Evolutionary conservation across 208 protist species (phyloP), one percentile per base, ranked within the genome.

Genomic region (Strigomonas culicis): DNA sequence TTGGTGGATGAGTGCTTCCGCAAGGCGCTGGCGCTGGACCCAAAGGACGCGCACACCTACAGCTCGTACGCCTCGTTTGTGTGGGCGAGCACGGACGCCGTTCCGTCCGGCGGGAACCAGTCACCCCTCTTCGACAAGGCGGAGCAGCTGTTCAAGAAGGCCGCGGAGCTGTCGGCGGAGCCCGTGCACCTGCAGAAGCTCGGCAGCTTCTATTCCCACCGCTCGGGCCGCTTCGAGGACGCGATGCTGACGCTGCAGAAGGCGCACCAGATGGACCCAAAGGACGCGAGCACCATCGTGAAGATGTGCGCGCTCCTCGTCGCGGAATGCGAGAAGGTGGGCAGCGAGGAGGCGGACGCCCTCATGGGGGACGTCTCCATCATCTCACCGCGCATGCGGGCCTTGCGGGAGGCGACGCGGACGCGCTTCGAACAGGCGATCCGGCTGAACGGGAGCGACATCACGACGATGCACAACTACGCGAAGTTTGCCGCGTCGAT

Each of bases 231-330:
- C 21, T 58, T 58, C 15, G 52, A 58, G 15, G 21, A 17, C 27
- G 52, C 52, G 28, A 21, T 58, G 52, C 11, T 21, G 15, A 34
- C 25, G 24, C 28, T 58, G n/a, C 27, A 28, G n/a, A 21, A 30
- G 52, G 52, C 52, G 25, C 15, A 32, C 28, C 13, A 21, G 21
- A 28, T 58, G 21, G 15, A 36, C 15, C 52, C 52, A 7, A 28
- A 58, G 21, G 28, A 58, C 28, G 24, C 25, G 25, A 28, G 7
- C 6, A 28, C 28, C 24, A 7, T 58, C 15, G 3, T 4, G 13
- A 58, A 58, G 25, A 58, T 58, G 25, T 58, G 24, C 28, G 25
- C 22, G 24, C 24, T 58, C 52, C 52, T 58, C 19, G 52, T 30
- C 27, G 28, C n/a, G 25, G 27, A 21, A 22, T 58, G 52, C 28